Conservation (phyloP, 2,329 filamentous ascomycete species). For the Corniculantispora saksenae region DNA sequence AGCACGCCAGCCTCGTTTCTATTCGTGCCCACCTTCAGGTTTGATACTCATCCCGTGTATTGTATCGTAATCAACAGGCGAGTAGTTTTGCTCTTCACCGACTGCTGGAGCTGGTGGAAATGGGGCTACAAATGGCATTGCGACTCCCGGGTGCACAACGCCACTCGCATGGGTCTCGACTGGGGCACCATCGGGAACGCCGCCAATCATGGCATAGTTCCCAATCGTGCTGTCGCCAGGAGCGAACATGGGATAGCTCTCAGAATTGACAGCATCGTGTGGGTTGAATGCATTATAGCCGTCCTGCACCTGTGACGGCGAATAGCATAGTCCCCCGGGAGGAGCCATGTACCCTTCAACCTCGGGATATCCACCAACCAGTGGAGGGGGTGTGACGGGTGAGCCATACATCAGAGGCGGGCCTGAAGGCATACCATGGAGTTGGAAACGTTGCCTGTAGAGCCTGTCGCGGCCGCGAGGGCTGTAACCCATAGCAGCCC, state of each 20-base stretch:
- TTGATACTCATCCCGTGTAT: not conserved
- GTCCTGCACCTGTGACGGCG: not conserved
- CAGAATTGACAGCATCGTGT: not conserved
- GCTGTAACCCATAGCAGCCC: not conserved
- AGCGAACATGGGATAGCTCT: slow-evolving; percentile 2
- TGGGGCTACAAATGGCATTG: not conserved
- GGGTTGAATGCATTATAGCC: not conserved
- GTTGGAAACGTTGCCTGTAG: not conserved
- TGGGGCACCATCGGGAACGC: slow-evolving; percentile 1
- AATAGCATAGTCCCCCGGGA: not conserved
- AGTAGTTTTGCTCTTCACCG: not conserved
- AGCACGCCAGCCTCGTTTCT: not conserved
- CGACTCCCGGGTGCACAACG: not conserved
- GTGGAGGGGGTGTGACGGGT: not conserved
- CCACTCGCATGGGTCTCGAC: not conserved
- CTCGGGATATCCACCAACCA: not conserved
- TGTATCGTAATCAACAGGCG: not conserved
- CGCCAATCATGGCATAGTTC: slow-evolving; percentile 4
- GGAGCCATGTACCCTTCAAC: slow-evolving; percentile 8
- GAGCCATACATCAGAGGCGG: not conserved
- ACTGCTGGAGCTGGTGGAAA: not conserved
- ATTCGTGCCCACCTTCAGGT: not conserved
- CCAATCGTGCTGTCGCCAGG: not conserved
- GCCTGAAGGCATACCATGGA: not conserved
- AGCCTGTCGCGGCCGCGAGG: not conserved